Conservation (phyloP, 2,329 filamentous ascomycete genomes). For the Alternaria burnsii region DNA sequence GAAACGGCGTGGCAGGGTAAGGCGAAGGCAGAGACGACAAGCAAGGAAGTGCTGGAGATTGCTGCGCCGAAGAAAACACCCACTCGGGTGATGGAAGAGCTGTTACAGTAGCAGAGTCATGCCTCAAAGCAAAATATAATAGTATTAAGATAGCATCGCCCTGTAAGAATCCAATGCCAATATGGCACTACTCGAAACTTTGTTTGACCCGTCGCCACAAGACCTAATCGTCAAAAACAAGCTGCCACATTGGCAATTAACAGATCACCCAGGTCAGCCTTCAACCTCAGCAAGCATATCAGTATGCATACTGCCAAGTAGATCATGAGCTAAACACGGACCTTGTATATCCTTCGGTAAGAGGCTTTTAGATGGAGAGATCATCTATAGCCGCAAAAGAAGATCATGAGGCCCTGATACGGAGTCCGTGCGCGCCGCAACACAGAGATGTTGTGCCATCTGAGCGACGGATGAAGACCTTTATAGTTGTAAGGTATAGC, state of each 20-base stretch:
- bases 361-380: not conserved
- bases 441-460: fast-evolving
- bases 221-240: fast-evolving
- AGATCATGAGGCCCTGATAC: not conserved
- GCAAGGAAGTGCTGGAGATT: constrained; percentile 25
- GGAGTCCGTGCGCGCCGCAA: not conserved
- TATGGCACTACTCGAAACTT: fast-evolving
- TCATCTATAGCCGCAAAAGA: not conserved
- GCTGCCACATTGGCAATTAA: not conserved
- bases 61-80: constrained; percentile 17
- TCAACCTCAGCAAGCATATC: not conserved
- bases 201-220: not conserved
- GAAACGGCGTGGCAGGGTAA: constrained; percentile 18
- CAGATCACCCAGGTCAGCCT: not conserved
- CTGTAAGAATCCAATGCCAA: not conserved
- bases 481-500: not conserved
- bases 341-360: not conserved
- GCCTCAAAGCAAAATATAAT: not conserved
- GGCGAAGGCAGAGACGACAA: constrained; percentile 21
- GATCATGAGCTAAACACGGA: not conserved
- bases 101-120: not conserved
- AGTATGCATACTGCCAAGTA: not conserved
- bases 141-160: not conserved
- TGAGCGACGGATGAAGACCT: not conserved
- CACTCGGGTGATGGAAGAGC: not conserved